Evolutionary conservation across 2,329 filamentous ascomycete genomes (phyloP).

Genomic region (Leptographium wingfieldii): DNA sequence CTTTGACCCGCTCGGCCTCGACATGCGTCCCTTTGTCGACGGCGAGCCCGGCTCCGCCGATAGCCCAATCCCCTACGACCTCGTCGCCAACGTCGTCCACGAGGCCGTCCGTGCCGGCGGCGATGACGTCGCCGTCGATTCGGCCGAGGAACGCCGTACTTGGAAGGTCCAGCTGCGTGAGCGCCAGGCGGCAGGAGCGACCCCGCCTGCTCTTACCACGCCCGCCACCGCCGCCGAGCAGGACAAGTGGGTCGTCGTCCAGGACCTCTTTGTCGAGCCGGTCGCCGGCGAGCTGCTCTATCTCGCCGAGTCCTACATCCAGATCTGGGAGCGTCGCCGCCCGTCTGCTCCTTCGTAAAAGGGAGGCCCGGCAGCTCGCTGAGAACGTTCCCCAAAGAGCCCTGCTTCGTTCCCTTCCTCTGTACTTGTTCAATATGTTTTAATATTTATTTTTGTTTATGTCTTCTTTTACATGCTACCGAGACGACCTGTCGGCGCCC

Average conservation of each 20-base stretch:
- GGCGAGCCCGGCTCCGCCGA: constrained; percentile 35
- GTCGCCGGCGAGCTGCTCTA: constrained; percentile 83
- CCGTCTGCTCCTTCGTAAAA: constrained; percentile 18
- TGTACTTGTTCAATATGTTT: background rate
- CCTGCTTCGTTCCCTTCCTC: background rate
- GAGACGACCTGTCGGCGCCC: background rate
- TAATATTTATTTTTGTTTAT: background rate
- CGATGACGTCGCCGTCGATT: constrained; percentile 71
- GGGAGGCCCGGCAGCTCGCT: background rate
- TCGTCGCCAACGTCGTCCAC: constrained; percentile 89
- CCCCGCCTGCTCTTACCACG: constrained; percentile 29
- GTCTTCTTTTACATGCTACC: background rate
- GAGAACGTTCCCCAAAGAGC: background rate
- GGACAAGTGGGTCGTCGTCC: constrained; percentile 75
- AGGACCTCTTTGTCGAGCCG: constrained; percentile 87
- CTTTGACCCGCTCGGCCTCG: constrained; percentile 71
- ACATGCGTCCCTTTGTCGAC: constrained; percentile 84
- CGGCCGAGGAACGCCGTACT: constrained; percentile 73
- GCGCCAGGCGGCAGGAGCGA: constrained; percentile 25
- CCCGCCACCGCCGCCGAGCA: background rate
- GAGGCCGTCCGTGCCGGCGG: constrained; percentile 59
- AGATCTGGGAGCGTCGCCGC: constrained; percentile 79
- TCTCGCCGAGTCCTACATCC: constrained; percentile 85
- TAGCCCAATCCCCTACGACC: constrained; percentile 65
- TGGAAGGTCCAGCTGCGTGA: constrained; percentile 90